These are phyloP conservation scores for Fusarium dlaminii DNA, from an alignment of 2,329 filamentous ascomycete genomes.

Conservation along the genomic window DNA sequence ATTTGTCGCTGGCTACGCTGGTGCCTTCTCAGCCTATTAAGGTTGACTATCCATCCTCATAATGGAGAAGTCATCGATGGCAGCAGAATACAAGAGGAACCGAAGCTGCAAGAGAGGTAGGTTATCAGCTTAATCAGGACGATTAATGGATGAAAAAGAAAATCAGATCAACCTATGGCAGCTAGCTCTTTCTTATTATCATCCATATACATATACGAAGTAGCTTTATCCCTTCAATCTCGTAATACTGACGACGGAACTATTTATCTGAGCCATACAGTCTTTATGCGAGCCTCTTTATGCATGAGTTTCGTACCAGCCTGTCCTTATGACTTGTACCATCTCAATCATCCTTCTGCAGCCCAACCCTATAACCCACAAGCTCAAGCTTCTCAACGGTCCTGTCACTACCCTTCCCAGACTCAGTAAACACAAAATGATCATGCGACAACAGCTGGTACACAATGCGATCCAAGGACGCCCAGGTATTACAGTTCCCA, in stretches of 20 bases:
- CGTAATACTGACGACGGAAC: background rate
- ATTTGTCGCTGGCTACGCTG: slow-evolving; percentile 4
- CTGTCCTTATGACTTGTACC: rapidly evolving
- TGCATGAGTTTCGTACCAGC: rapidly evolving
- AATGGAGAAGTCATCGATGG: rapidly evolving
- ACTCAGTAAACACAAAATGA: slow-evolving; percentile 11
- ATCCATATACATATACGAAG: background rate
- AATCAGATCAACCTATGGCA: background rate
- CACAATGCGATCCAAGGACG: background rate
- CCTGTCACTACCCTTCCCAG: background rate
- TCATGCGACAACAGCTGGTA: slow-evolving; percentile 8
- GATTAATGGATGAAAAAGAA: rapidly evolving
- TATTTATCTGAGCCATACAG: rapidly evolving
- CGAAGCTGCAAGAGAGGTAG: rapidly evolving
- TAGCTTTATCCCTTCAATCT: rapidly evolving
- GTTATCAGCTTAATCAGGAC: rapidly evolving
- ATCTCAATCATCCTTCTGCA: background rate
- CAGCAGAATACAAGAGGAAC: background rate
- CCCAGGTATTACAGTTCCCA: slow-evolving; percentile 3
- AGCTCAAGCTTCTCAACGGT: background rate
- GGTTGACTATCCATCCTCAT: background rate
- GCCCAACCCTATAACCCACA: slow-evolving; percentile 1
- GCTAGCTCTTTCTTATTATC: background rate
- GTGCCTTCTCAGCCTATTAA: background rate
- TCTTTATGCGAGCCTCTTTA: background rate